phyloP scores from a whole-genome alignment of 768 basidiomycete genomes.

The Phanerodontia chrysosporium region DNA sequence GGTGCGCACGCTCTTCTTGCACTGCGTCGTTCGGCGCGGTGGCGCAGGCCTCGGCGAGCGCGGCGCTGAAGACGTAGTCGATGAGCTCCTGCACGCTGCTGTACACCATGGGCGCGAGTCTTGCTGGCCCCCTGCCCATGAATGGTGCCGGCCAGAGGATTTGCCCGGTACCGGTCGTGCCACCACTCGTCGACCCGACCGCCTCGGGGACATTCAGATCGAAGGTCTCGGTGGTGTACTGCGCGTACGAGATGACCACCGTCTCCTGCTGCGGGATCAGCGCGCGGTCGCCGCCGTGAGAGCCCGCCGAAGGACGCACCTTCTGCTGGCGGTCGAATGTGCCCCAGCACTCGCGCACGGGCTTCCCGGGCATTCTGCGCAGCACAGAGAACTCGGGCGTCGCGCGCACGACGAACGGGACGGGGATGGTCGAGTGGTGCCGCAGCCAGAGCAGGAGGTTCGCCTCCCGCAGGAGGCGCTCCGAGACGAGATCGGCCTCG shows the following conservation, averaged over 20 bases:
- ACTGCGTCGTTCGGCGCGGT: background rate
- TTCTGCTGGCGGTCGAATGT: background rate
- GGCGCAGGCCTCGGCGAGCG: background rate
- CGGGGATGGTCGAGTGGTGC: background rate
- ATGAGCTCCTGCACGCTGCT: background rate
- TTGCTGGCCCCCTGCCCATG: background rate
- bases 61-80: background rate
- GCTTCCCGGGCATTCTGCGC: background rate
- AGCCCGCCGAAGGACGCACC: background rate
- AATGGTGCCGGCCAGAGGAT: background rate
- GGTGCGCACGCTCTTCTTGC: background rate
- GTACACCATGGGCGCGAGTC: background rate
- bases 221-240: constrained; percentile 1
- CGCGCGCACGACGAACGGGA: background rate
- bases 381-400: background rate
- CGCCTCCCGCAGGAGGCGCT: constrained; percentile 1
- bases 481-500: background rate
- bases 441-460: constrained; percentile 7
- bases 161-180: background rate
- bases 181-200: background rate
- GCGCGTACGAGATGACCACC: background rate
- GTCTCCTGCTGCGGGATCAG: constrained; percentile 5
- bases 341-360: background rate
- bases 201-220: constrained; percentile 3
- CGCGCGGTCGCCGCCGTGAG: background rate